Percentiles rank a stretch among this genome's conserved stretches.
These are phyloP conservation scores for Chrysosporium queenslandicum DNA, from an alignment of 2,329 filamentous ascomycete genomes.

Conservation along the genomic window DNA sequence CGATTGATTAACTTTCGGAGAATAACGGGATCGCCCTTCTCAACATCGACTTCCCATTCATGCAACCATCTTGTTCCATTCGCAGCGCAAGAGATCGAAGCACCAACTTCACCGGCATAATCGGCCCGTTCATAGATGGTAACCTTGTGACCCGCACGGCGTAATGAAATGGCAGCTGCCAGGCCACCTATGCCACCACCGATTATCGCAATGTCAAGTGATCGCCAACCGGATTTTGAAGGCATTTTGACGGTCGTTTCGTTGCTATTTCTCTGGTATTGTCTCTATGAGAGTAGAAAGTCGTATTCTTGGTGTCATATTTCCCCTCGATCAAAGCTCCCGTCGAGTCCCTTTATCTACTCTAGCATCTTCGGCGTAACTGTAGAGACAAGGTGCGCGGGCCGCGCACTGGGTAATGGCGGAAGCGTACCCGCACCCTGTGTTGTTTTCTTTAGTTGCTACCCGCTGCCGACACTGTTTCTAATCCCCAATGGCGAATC, in stretches of 20 bases:
- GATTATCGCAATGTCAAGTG: constrained; percentile 39
- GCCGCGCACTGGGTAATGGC: constrained; percentile 9
- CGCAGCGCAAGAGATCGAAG: constrained; percentile 57
- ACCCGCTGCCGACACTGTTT: constrained; percentile 2
- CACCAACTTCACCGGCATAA: constrained; percentile 58
- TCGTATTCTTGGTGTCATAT: neutral
- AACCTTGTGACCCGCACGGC: constrained; percentile 45
- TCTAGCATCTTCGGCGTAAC: neutral
- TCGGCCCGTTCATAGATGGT: constrained; percentile 58
- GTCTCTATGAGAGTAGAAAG: neutral
- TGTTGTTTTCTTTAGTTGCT: too few relatives aligned
- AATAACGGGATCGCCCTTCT: constrained; percentile 55
- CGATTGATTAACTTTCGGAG: constrained; percentile 57
- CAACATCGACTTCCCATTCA: constrained; percentile 57
- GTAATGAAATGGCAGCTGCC: constrained; percentile 42
- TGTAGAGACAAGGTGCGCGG: constrained; percentile 9
- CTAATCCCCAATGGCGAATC: too few relatives aligned
- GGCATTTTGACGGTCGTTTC: constrained; percentile 5
- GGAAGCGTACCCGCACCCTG: constrained; percentile 1
- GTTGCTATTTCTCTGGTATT: neutral
- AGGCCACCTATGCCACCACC: constrained; percentile 48
- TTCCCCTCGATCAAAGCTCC: neutral
- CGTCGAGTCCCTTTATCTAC: constrained; percentile 5
- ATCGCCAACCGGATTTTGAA: constrained; percentile 32
- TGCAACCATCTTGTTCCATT: constrained; percentile 61